These are phyloP conservation scores for Trypanosoma avium DNA, from an alignment of 208 protist genomes.

Conservation along the genomic window DNA sequence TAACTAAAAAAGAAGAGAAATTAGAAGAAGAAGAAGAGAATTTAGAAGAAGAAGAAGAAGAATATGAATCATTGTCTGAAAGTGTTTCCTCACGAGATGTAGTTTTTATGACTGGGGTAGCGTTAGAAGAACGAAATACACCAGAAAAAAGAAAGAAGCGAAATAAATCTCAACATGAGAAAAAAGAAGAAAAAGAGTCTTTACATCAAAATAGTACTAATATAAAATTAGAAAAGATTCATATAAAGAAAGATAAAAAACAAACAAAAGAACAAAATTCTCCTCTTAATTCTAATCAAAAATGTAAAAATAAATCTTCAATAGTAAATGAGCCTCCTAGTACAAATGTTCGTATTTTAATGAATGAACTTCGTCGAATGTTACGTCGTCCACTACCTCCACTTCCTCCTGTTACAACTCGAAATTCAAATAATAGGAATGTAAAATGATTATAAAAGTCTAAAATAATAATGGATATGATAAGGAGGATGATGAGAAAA, in stretches of 20 bases:
- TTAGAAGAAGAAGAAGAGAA: background rate
- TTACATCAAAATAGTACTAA: background rate
- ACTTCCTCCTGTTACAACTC: conserved; percentile 34
- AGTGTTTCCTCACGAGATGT: conserved; percentile 14
- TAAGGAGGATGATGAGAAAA: background rate
- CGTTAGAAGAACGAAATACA: conserved; percentile 2
- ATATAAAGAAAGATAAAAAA: background rate
- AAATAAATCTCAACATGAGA: background rate
- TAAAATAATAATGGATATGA: background rate
- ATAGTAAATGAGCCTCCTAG: conserved; percentile 42
- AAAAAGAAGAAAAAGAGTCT: background rate
- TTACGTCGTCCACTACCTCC: conserved; percentile 75
- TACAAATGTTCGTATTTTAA: conserved; percentile 75
- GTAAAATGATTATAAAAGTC: background rate
- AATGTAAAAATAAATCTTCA: background rate
- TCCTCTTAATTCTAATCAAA: background rate
- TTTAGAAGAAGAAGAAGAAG: conserved; percentile 10
- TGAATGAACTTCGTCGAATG: conserved; percentile 75
- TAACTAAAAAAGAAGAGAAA: background rate
- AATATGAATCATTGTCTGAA: background rate
- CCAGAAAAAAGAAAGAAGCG: background rate
- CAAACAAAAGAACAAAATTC: background rate
- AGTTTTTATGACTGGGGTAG: conserved; percentile 35
- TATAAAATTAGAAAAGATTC: background rate
- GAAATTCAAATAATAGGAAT: background rate